Percentiles rank a stretch among this genome's conserved stretches.
These are phyloP conservation scores for Pouteria campechiana DNA, from an alignment of 179 eudicot species.

Conservation along the genomic window DNA sequence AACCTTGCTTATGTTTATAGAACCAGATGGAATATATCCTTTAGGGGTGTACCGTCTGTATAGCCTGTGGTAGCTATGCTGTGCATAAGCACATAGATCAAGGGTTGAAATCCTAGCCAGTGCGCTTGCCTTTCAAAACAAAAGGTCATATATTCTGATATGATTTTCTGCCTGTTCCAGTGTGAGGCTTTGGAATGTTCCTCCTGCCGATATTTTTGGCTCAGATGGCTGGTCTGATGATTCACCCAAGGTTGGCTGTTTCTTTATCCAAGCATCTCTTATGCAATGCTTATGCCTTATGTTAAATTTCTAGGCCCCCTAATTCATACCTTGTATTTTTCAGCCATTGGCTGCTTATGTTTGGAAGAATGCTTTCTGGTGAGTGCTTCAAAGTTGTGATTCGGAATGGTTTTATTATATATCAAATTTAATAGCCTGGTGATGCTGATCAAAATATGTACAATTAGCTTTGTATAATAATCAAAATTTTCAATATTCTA, in stretches of 20 bases:
- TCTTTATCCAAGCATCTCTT: not conserved
- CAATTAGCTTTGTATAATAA: not conserved
- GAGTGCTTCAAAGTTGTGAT: slow-evolving; percentile 4
- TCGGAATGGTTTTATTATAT: not conserved
- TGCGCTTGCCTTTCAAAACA: not conserved
- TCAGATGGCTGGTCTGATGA: slow-evolving; percentile 23
- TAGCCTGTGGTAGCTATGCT: too few relatives aligned
- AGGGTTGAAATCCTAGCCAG: not conserved
- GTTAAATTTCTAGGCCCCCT: not conserved
- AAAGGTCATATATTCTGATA: not conserved
- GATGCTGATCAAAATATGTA: too few relatives aligned
- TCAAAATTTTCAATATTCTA: not conserved
- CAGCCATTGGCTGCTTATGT: slow-evolving; percentile 70
- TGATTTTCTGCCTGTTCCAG: slow-evolving; percentile 22
- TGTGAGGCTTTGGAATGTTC: slow-evolving; percentile 84
- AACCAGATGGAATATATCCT: too few relatives aligned
- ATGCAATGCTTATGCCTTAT: not conserved
- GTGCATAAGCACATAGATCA: too few relatives aligned
- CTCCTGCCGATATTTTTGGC: slow-evolving; percentile 36
- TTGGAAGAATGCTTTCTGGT: slow-evolving; percentile 80
- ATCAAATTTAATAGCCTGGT: too few relatives aligned
- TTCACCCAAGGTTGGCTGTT: slow-evolving; percentile 36
- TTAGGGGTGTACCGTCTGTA: too few relatives aligned
- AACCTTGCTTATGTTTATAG: too few relatives aligned
- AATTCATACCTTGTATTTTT: slow-evolving; percentile 3